Evolutionary conservation across 768 basidiomycete species (phyloP).

Genomic region (Vararia minispora): DNA sequence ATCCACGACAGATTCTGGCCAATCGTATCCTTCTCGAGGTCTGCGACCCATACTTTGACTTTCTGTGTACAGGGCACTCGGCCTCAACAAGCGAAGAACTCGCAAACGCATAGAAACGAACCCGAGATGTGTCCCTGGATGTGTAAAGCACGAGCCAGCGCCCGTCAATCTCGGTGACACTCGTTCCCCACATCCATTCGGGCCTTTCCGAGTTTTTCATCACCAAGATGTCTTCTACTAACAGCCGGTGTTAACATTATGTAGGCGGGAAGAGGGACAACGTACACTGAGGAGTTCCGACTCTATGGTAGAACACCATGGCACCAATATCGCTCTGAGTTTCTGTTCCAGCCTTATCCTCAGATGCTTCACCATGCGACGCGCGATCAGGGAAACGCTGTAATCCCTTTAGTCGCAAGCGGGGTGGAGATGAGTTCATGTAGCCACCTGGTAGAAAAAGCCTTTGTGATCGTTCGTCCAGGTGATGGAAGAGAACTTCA

Average conservation of each 20-base stretch:
- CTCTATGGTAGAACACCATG: slow-evolving; percentile 64
- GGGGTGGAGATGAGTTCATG: neutral
- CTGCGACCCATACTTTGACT: slow-evolving; percentile 66
- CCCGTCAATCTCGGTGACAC: slow-evolving; percentile 49
- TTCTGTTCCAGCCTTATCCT: slow-evolving; percentile 45
- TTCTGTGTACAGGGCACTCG: slow-evolving; percentile 32
- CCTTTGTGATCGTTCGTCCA: slow-evolving; percentile 77
- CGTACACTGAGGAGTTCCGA: slow-evolving; percentile 63
- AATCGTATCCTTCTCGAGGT: slow-evolving; percentile 48
- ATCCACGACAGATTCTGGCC: slow-evolving; percentile 60
- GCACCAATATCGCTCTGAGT: slow-evolving; percentile 55
- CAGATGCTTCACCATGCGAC: slow-evolving; percentile 32
- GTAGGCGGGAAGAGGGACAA: slow-evolving; percentile 2
- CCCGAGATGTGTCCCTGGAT: slow-evolving; percentile 51
- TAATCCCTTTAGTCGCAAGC: no score
- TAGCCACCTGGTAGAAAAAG: slow-evolving; percentile 66
- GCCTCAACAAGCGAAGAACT: neutral
- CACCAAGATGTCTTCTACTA: slow-evolving; percentile 61
- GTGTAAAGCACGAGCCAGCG: slow-evolving; percentile 49
- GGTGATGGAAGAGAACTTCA: slow-evolving; percentile 62
- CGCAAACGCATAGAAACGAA: slow-evolving; percentile 18
- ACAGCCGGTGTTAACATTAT: neutral
- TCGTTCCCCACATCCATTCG: slow-evolving; percentile 50
- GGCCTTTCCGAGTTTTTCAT: slow-evolving; percentile 53
- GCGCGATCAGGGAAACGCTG: slow-evolving; percentile 47